Conservation (phyloP, 1,284 basidiomycete genomes). For the Coniferiporia sulphurascens region DNA sequence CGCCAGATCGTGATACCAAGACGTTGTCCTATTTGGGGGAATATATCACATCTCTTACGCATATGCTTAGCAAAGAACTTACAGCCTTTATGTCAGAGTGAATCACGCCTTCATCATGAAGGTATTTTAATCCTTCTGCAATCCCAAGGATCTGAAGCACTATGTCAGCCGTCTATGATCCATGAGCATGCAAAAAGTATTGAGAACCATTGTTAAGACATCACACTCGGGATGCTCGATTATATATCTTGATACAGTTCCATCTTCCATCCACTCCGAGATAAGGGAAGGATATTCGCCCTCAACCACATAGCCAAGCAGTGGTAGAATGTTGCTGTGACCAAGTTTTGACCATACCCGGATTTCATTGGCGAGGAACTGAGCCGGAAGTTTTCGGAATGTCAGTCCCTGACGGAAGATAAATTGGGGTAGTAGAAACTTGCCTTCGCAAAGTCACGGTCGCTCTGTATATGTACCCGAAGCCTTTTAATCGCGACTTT, state of each 20-base stretch:
- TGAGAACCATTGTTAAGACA: constrained; percentile 6
- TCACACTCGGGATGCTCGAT: neutral
- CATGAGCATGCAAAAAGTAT: neutral
- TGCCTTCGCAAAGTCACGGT: neutral
- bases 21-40: constrained; percentile 11
- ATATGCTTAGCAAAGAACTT: neutral
- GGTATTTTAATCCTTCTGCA: constrained; percentile 1
- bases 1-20: neutral
- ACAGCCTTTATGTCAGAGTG: constrained; percentile 17
- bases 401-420: neutral
- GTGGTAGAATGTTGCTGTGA: constrained; percentile 4
- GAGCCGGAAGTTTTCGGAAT: neutral
- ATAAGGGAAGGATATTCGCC: constrained; percentile 10
- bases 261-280: constrained; percentile 17
- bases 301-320: neutral
- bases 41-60: neutral
- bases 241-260: constrained; percentile 12
- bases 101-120: constrained; percentile 1
- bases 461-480: neutral
- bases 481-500: constrained; percentile 2
- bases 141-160: neutral
- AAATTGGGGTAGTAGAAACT: neutral
- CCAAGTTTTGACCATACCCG: constrained; percentile 10
- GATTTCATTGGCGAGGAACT: constrained; percentile 14
- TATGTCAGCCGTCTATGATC: neutral